A percentile compares a stretch with the other conserved stretches of the same genome.
phyloP scores from a whole-genome alignment of 1,284 basidiomycete species.

The Exobasidium cylindrosporum region DNA sequence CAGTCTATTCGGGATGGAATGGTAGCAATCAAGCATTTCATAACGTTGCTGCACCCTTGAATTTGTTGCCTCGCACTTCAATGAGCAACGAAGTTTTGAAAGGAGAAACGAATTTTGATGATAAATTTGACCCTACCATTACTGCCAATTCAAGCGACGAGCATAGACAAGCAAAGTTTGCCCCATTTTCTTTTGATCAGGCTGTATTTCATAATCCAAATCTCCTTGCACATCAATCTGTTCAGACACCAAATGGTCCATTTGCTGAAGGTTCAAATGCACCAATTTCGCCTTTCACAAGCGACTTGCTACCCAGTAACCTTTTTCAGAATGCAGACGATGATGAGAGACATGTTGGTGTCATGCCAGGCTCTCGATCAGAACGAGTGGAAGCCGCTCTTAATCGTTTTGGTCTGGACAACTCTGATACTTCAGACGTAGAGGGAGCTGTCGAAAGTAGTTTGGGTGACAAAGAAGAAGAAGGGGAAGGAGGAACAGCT shows the following conservation, averaged over 20 bases:
- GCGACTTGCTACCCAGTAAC: slow-evolving; percentile 23
- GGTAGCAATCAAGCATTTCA: background rate
- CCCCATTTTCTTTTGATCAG: background rate
- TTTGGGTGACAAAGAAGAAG: background rate
- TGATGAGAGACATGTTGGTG: slow-evolving; percentile 18
- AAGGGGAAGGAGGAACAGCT: background rate
- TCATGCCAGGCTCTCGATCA: slow-evolving; percentile 15
- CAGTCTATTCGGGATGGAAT: background rate
- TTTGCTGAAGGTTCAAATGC: background rate
- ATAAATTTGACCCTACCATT: slow-evolving; percentile 4
- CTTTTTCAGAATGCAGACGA: slow-evolving; percentile 23
- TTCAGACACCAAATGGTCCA: background rate
- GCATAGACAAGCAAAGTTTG: background rate
- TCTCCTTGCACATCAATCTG: background rate
- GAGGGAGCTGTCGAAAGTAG: background rate
- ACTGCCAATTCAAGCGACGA: background rate
- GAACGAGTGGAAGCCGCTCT: slow-evolving; percentile 20
- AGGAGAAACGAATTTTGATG: background rate
- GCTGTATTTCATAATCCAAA: background rate
- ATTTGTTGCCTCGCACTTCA: background rate
- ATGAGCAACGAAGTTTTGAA: background rate
- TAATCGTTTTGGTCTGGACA: slow-evolving; percentile 19
- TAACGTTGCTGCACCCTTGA: background rate
- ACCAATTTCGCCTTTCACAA: slow-evolving; percentile 24
- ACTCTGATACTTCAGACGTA: slow-evolving; percentile 16